Conservation (phyloP, 1,284 basidiomycete genomes). For the Mycosarcoma maydis region DNA sequence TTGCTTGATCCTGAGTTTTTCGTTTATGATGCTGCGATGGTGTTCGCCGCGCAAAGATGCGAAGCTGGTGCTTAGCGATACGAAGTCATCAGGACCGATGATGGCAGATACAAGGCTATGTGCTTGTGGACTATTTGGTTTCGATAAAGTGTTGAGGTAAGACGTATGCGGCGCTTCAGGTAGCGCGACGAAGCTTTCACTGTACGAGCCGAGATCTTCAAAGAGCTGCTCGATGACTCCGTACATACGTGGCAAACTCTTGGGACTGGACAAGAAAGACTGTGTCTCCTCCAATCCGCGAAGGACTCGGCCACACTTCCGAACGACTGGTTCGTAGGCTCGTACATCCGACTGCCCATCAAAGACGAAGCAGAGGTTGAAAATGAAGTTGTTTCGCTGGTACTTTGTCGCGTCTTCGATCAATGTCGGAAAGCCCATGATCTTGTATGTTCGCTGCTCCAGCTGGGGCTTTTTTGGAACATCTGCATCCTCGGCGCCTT, state of each 20-base stretch:
- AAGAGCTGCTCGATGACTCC: conserved; percentile 94
- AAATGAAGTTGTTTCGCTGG: conserved; percentile 76
- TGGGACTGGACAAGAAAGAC: conserved; percentile 80
- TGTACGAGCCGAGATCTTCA: conserved; percentile 94
- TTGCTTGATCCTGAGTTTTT: conserved; percentile 37
- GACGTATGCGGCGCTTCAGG: conserved; percentile 58
- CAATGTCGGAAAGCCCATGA: conserved; percentile 59
- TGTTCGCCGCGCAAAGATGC: conserved; percentile 34
- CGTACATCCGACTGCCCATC: conserved; percentile 84
- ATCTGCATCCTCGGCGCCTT: background rate
- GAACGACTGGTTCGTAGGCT: conserved; percentile 93
- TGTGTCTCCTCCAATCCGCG: conserved; percentile 90
- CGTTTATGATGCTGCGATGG: conserved; percentile 36
- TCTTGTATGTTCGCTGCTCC: conserved; percentile 55
- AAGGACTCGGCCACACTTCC: conserved; percentile 90
- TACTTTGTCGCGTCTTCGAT: conserved; percentile 58
- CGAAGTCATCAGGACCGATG: conserved; percentile 34
- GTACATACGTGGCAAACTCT: conserved; percentile 78
- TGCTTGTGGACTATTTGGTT: conserved; percentile 27
- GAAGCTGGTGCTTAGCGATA: conserved; percentile 36
- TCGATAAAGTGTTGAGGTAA: conserved; percentile 33
- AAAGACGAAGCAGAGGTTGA: conserved; percentile 92
- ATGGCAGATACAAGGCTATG: conserved; percentile 14
- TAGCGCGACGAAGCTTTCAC: conserved; percentile 64
- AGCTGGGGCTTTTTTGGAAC: conserved; percentile 1